A percentile compares a stretch with the other conserved stretches of the same genome.
Conservation (phyloP, 331 rosid genomes). For the Malus hybrid region DNA sequence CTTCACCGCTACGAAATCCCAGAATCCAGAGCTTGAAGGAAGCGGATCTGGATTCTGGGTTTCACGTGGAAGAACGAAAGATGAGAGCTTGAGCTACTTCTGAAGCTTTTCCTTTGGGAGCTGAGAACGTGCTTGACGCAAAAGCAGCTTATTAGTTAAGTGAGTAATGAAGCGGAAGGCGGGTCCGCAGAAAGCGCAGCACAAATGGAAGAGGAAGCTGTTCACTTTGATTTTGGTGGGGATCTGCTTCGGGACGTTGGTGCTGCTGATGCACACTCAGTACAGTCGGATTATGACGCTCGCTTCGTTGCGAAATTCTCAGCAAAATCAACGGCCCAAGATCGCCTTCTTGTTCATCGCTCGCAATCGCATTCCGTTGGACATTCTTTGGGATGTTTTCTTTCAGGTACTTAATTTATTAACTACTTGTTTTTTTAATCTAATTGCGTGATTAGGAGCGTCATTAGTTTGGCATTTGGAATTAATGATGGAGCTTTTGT, state of each 20-base stretch:
- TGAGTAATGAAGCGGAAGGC: slow-evolving; percentile 66
- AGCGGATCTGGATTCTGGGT: slow-evolving; percentile 2
- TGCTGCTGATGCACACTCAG: slow-evolving; percentile 55
- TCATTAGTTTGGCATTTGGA: neutral
- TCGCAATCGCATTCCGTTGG: slow-evolving; percentile 85
- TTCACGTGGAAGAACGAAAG: neutral
- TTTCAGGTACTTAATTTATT: slow-evolving; percentile 41
- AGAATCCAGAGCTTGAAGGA: neutral
- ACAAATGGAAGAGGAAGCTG: slow-evolving; percentile 75
- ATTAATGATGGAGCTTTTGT: neutral
- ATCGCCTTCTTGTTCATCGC: slow-evolving; percentile 93
- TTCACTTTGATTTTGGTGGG: slow-evolving; percentile 39
- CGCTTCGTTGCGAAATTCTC: slow-evolving; percentile 41
- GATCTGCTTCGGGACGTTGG: slow-evolving; percentile 62
- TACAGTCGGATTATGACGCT: slow-evolving; percentile 53
- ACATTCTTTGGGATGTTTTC: slow-evolving; percentile 85
- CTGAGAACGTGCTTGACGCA: neutral
- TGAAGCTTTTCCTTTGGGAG: neutral
- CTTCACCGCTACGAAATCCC: neutral
- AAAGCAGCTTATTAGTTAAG: neutral
- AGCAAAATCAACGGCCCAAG: slow-evolving; percentile 39
- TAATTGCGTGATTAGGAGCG: neutral
- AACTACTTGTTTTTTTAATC: neutral
- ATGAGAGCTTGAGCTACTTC: neutral
- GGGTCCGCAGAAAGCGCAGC: slow-evolving; percentile 50